Conservation (phyloP, 305 asterid species). For the Fraxinus albicans region DNA sequence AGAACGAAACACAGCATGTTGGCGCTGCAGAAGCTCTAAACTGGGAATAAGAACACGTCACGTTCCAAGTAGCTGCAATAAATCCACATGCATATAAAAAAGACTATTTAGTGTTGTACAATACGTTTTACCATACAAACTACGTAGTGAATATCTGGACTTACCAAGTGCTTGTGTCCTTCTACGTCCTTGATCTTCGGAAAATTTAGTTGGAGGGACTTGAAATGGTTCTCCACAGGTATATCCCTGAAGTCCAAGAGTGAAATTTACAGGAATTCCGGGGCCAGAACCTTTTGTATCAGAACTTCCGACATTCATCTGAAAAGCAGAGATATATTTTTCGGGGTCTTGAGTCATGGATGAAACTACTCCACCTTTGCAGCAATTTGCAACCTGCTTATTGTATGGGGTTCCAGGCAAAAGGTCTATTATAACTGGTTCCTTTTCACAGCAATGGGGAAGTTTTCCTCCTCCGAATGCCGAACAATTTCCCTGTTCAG, state of each 20-base stretch:
- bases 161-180: constrained; percentile 72
- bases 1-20: constrained; percentile 70
- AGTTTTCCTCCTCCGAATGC: constrained; percentile 33
- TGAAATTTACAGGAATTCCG: constrained; percentile 46
- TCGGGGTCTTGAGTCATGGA: constrained; percentile 53
- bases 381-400: constrained; percentile 62
- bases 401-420: constrained; percentile 60
- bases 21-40: constrained; percentile 57
- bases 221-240: constrained; percentile 57
- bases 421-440: constrained; percentile 68
- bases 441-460: constrained; percentile 72
- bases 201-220: constrained; percentile 60
- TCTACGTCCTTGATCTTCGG: constrained; percentile 59
- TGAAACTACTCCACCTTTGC: constrained; percentile 69
- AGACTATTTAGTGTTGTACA: background rate
- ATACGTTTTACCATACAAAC: background rate
- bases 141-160: background rate
- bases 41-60: constrained; percentile 73
- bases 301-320: constrained; percentile 49
- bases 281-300: background rate
- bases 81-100: background rate
- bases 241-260: constrained; percentile 64
- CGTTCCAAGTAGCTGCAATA: constrained; percentile 65
- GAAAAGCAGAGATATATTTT: constrained; percentile 40
- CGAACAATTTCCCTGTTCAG: constrained; percentile 83